These are phyloP conservation scores for Penicillium egyptiacum DNA, from an alignment of 495 filamentous ascomycete genomes.

Conservation along the genomic window DNA sequence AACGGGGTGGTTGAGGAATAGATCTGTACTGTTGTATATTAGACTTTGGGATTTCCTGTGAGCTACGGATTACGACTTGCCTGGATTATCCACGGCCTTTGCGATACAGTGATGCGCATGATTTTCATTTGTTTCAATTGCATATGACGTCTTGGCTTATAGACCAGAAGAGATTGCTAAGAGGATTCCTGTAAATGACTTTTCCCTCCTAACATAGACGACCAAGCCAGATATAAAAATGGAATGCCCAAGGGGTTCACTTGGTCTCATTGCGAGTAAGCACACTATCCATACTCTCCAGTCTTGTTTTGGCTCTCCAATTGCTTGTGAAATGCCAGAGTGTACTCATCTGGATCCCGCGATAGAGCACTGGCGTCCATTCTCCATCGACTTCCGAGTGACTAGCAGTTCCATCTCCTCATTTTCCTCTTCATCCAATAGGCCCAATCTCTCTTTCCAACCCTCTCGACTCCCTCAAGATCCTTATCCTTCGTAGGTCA, in stretches of 20 bases:
- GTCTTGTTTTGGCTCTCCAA: neutral
- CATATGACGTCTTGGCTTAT: conserved; percentile 13
- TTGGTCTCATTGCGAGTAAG: neutral
- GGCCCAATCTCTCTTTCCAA: conserved; percentile 14
- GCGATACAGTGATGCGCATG: conserved; percentile 33
- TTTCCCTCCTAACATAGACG: neutral
- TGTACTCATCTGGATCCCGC: conserved; percentile 13
- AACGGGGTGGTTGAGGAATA: conserved; percentile 37
- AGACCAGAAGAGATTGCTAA: conserved; percentile 8
- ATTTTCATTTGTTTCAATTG: conserved; percentile 18
- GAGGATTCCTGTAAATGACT: neutral
- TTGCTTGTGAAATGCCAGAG: neutral
- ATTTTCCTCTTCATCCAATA: conserved; percentile 4
- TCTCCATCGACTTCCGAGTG: conserved; percentile 4
- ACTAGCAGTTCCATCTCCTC: conserved; percentile 13
- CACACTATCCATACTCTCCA: neutral
- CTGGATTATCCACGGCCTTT: conserved; percentile 19
- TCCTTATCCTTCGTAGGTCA: neutral
- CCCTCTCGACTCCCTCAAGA: neutral
- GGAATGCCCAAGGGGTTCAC: neutral
- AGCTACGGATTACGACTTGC: conserved; percentile 37
- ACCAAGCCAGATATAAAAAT: neutral
- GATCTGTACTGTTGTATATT: conserved; percentile 33
- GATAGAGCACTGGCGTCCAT: conserved; percentile 5
- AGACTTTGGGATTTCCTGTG: conserved; percentile 27